Evolutionary conservation across 139 green algal species (phyloP).

Genomic region (Edaphochlamys debaryana): DNA sequence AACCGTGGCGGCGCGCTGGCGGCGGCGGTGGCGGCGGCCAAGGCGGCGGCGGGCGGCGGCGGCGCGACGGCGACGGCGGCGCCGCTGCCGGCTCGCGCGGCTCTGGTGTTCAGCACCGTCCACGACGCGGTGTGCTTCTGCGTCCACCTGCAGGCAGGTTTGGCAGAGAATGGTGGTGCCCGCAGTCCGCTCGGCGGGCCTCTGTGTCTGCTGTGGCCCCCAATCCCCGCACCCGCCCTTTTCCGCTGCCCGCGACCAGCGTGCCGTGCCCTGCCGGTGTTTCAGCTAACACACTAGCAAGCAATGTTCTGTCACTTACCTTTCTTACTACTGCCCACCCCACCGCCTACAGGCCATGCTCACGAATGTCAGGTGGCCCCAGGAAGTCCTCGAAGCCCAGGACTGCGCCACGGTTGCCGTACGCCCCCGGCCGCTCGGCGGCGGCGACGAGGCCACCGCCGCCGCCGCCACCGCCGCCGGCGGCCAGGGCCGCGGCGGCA

Average conservation of each 20-base stretch:
- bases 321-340: no score
- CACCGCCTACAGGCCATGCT: constrained; percentile 32
- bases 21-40: constrained; percentile 18
- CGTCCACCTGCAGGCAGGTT: constrained; percentile 29
- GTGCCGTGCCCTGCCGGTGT: no score
- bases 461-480: not conserved
- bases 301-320: no score
- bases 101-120: constrained; percentile 1
- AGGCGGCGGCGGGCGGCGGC: not conserved
- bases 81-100: constrained; percentile 6
- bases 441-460: not conserved
- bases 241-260: no score
- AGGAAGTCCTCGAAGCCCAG: constrained; percentile 11
- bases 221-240: no score
- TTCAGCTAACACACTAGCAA: no score
- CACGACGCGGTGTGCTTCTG: constrained; percentile 36
- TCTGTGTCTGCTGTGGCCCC: not conserved
- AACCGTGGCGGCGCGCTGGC: constrained; percentile 16
- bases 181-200: no score
- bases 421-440: not conserved
- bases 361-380: constrained; percentile 3
- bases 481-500: not conserved
- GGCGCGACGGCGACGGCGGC: not conserved
- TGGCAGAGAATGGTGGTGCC: not conserved
- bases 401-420: not conserved